Evolutionary conservation across 2,329 filamentous ascomycete species (phyloP).

Genomic region (Zasmidium cellare): DNA sequence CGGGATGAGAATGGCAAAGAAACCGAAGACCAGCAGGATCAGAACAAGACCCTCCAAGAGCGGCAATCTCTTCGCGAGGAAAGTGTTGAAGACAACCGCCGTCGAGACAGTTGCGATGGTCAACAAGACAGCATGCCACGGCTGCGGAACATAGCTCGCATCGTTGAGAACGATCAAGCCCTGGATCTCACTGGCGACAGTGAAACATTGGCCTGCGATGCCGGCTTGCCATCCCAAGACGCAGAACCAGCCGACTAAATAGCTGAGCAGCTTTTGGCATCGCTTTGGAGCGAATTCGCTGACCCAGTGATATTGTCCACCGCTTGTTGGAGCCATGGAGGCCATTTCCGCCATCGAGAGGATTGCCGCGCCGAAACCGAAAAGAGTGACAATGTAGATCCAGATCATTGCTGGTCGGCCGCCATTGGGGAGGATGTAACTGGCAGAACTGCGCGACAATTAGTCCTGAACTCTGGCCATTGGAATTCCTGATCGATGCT

Average conservation of each 20-base stretch:
- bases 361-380: slow-evolving; percentile 25
- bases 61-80: slow-evolving; percentile 27
- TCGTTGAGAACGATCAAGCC: slow-evolving; percentile 47
- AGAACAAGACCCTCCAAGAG: slow-evolving; percentile 31
- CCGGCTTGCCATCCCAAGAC: slow-evolving; percentile 41
- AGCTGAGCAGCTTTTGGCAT: slow-evolving; percentile 44
- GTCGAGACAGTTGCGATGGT: slow-evolving; percentile 27
- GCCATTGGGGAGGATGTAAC: slow-evolving; percentile 28
- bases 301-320: slow-evolving; percentile 41
- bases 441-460: slow-evolving; percentile 17
- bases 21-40: slow-evolving; percentile 30
- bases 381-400: slow-evolving; percentile 23
- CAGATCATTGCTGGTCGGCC: slow-evolving; percentile 29
- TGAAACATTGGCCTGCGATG: slow-evolving; percentile 44
- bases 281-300: slow-evolving; percentile 43
- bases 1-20: slow-evolving; percentile 34
- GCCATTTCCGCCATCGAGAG: slow-evolving; percentile 27
- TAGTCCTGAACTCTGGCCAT: neutral
- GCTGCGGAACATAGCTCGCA: slow-evolving; percentile 40
- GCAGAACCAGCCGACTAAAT: slow-evolving; percentile 45
- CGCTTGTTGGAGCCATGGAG: slow-evolving; percentile 35
- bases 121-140: slow-evolving; percentile 49
- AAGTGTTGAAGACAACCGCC: slow-evolving; percentile 31
- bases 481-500: neutral
- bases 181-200: slow-evolving; percentile 48